Evolutionary conservation across 1,284 basidiomycete genomes (phyloP), one percentile per base, ranked within the genome.

Genomic region (Xerocomus amazonicus): DNA sequence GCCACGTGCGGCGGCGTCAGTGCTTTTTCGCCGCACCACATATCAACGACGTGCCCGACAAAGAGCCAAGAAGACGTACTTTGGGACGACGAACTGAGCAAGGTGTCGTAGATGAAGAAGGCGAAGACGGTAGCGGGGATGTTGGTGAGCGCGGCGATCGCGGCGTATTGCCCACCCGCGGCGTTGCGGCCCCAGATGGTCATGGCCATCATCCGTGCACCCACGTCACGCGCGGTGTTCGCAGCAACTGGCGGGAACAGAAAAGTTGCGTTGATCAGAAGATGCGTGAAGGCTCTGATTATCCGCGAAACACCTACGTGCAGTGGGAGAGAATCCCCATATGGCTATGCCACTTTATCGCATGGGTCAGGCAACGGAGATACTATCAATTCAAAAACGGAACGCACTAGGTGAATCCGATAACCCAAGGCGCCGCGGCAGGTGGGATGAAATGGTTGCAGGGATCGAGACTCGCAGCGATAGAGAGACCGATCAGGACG

Each of bases 191-290:
- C 84, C 75, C 79, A 87, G 41, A 86, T 73, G 0, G 79, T 72
- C 59, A 86, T 55, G 5, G 73, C 78, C 53, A 75, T 73, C 23
- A 87, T 56, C 14, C 84, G 77, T 3, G 73, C 81, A 16, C 84
- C 85, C 42, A 88, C 39, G 59, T 87, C 85, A 56, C 84, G 80
- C 29, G 84, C 84, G 2, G 81, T 67, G 62, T 87, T 87, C 16
- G 82, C 71, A 12, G 81, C 75, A 51, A 87, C 79, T 81, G 50
- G 19, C 19, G 19, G 19, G 19, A 5, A 43, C 6, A n/a, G 4
- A 17, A 32, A 3, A 9, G 31, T 34, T 12, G 8, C 40, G 46
- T 27, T 42, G 26, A 32, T 47, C 12, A 42, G 48, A 23, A 23
- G 19, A 23, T 23, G 19, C 41, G 33, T 56, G 9, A 16, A 17